Conservation (phyloP, 1,139 yeast species). For the Nematodospora anomalae region DNA sequence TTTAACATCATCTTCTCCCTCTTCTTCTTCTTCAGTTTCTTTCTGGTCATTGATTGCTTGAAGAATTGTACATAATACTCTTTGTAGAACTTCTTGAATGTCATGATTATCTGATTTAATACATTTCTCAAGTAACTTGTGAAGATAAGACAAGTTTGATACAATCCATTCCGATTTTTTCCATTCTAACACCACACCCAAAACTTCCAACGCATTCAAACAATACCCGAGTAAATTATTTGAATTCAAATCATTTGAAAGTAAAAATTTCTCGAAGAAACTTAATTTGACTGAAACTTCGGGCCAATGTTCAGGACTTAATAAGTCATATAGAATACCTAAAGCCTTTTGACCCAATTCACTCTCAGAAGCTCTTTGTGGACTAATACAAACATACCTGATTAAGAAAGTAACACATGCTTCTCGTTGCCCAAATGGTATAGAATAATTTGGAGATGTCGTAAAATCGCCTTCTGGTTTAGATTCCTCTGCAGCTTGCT, state of each 20-base stretch:
- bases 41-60: constrained; percentile 55
- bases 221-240: constrained; percentile 68
- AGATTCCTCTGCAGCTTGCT: constrained; percentile 10
- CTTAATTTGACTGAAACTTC: constrained; percentile 82
- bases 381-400: constrained; percentile 83
- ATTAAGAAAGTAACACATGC: constrained; percentile 90
- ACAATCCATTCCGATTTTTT: constrained; percentile 76
- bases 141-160: constrained; percentile 65
- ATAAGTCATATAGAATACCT: constrained; percentile 67
- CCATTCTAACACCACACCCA: constrained; percentile 82
- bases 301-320: constrained; percentile 78
- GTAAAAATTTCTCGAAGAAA: constrained; percentile 83
- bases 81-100: constrained; percentile 76
- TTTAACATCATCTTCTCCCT: constrained; percentile 57
- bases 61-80: constrained; percentile 67
- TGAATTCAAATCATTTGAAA: constrained; percentile 73
- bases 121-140: constrained; percentile 76
- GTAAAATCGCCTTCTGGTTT: constrained; percentile 31
- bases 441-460: constrained; percentile 48
- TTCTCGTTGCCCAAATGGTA: constrained; percentile 82
- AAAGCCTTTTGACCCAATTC: constrained; percentile 81
- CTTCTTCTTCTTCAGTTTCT: constrained; percentile 45
- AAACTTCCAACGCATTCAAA: constrained; percentile 85
- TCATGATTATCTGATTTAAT: constrained; percentile 82
- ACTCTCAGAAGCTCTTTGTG: constrained; percentile 81